A percentile compares a stretch with the other conserved stretches of the same genome.
Conservation (phyloP, 305 asterid species). For the Salvia sclarea region DNA sequence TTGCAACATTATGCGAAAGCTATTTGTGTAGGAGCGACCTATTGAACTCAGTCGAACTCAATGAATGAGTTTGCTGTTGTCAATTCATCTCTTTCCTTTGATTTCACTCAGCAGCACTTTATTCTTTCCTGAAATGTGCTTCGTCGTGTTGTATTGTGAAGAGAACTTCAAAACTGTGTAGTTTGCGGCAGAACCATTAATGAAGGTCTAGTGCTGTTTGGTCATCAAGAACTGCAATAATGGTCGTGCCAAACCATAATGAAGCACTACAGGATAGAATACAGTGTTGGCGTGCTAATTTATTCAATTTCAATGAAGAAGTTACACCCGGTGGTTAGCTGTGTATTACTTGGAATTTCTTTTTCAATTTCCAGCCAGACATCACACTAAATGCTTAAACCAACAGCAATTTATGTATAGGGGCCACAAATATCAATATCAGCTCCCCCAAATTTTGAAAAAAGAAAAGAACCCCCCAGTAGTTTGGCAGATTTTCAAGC, state of each 20-base stretch:
- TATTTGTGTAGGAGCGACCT: background rate
- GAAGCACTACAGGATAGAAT: background rate
- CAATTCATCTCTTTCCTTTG: background rate
- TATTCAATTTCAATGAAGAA: background rate
- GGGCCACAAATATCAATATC: conserved; percentile 36
- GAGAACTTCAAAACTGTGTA: background rate
- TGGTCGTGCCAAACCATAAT: conserved; percentile 23
- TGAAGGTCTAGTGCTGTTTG: conserved; percentile 22
- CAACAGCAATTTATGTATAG: conserved; percentile 37
- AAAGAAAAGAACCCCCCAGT: background rate
- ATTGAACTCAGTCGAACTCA: background rate
- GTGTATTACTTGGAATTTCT: background rate
- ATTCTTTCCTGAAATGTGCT: too few relatives aligned
- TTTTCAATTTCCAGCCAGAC: conserved; percentile 32
- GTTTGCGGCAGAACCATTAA: conserved; percentile 9
- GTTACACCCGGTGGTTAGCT: background rate
- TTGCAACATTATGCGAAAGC: background rate
- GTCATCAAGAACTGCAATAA: background rate
- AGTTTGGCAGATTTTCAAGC: conserved; percentile 24
- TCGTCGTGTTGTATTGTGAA: background rate
- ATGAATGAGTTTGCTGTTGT: background rate
- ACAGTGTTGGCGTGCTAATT: background rate
- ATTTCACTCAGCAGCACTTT: background rate
- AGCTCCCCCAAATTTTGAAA: background rate
- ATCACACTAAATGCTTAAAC: conserved; percentile 36